These are phyloP conservation scores for Cynara cardunculus DNA, from an alignment of 129 eudicot species.

Conservation along the genomic window DNA sequence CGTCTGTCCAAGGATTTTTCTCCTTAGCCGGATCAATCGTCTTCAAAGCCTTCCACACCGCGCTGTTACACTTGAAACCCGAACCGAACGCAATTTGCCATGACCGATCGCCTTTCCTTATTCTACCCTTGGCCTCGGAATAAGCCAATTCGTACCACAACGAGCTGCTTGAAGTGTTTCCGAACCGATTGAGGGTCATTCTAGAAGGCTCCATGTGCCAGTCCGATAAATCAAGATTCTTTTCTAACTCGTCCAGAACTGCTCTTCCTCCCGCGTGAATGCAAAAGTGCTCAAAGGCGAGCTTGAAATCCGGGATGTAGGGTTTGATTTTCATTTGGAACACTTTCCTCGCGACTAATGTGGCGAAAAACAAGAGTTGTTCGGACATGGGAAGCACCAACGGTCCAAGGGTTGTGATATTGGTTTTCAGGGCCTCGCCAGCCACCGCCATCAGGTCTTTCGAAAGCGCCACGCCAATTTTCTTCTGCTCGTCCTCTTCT, in stretches of 20 bases:
- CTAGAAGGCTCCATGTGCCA: slow-evolving; percentile 90
- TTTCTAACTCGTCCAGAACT: slow-evolving; percentile 61
- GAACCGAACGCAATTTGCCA: slow-evolving; percentile 65
- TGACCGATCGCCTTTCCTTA: slow-evolving; percentile 51
- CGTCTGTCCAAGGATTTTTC: slow-evolving; percentile 52
- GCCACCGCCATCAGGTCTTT: slow-evolving; percentile 76
- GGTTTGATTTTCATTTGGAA: slow-evolving; percentile 69
- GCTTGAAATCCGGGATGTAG: slow-evolving; percentile 71
- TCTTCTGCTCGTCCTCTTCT: slow-evolving; percentile 47
- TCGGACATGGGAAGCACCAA: slow-evolving; percentile 79
- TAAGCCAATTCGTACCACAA: slow-evolving; percentile 67
- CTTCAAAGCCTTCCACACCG: slow-evolving; percentile 53
- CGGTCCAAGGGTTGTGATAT: slow-evolving; percentile 72
- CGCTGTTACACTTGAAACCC: slow-evolving; percentile 53
- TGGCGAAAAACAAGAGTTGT: slow-evolving; percentile 55
- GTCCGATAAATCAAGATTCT: slow-evolving; percentile 51
- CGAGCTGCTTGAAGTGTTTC: slow-evolving; percentile 68
- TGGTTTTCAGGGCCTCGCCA: slow-evolving; percentile 65
- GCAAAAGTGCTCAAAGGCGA: slow-evolving; percentile 76
- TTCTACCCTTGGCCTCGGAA: slow-evolving; percentile 68
- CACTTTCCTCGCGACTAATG: slow-evolving; percentile 52
- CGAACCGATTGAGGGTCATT: slow-evolving; percentile 62
- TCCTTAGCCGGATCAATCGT: slow-evolving; percentile 49
- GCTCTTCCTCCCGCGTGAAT: slow-evolving; percentile 78
- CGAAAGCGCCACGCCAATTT: slow-evolving; percentile 55